phyloP scores from a whole-genome alignment of 257 asterid species.

The Lycium ferocissimum region DNA sequence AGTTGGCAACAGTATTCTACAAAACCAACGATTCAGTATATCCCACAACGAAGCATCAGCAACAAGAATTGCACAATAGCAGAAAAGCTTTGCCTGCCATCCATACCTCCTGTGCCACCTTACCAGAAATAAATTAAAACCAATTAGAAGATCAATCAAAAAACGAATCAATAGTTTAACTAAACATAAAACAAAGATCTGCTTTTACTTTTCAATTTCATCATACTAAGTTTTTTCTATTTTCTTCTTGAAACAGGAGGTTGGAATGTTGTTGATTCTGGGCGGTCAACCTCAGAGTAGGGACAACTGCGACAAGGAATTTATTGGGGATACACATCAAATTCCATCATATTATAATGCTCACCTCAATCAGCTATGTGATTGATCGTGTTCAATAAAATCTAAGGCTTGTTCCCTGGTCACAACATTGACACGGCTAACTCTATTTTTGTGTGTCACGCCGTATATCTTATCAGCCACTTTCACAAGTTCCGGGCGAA shows the following conservation, averaged over 20 bases:
- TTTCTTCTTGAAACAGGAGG: neutral
- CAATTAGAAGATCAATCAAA: neutral
- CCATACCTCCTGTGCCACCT: neutral
- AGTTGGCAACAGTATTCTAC: conserved; percentile 12
- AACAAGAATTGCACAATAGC: neutral
- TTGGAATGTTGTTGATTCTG: neutral
- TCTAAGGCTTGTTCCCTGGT: conserved; percentile 79
- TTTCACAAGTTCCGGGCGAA: conserved; percentile 90
- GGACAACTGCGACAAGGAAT: neutral
- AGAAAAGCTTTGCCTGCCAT: neutral
- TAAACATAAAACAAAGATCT: neutral
- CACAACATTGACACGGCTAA: conserved; percentile 80
- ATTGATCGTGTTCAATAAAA: conserved; percentile 88
- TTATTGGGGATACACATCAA: neutral
- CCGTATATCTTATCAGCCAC: conserved; percentile 97
- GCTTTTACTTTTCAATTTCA: neutral
- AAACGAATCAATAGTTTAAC: neutral
- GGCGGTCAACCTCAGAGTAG: neutral
- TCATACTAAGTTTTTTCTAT: neutral
- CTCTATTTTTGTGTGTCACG: conserved; percentile 87
- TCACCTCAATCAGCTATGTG: conserved; percentile 77
- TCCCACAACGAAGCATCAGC: neutral
- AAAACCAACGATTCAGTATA: neutral
- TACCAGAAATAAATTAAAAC: neutral
- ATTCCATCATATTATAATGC: conserved; percentile 11